Percentiles rank a stretch among this genome's conserved stretches.
phyloP scores from a whole-genome alignment of 2,329 filamentous ascomycete species.

The Stemphylium vesicarium region DNA sequence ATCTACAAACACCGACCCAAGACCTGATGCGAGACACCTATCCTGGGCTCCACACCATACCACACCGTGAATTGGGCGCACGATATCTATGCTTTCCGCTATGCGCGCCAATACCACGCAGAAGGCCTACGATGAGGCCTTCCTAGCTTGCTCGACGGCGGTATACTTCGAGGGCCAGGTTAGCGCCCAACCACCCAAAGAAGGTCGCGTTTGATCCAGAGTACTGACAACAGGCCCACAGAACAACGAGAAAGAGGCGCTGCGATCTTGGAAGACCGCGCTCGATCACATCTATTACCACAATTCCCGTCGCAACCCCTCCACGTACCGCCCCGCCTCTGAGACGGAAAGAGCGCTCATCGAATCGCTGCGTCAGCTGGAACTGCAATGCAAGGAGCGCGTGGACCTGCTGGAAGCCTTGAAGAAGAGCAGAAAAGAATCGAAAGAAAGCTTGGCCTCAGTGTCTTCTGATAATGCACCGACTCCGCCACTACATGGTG shows the following conservation, averaged over 20 bases:
- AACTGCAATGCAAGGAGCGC: conserved; percentile 90
- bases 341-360: conserved; percentile 85
- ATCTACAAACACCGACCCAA: conserved; percentile 25
- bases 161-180: conserved; percentile 96
- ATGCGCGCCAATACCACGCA: conserved; percentile 75
- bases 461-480: conserved; percentile 29
- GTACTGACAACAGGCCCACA: conserved; percentile 48
- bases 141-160: conserved; percentile 91
- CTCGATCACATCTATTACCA: conserved; percentile 89
- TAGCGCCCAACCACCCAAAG: conserved; percentile 23
- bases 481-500: conserved; percentile 30
- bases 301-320: conserved; percentile 75
- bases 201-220: not conserved
- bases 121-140: conserved; percentile 97
- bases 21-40: conserved; percentile 14
- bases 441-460: conserved; percentile 45
- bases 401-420: conserved; percentile 87
- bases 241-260: conserved; percentile 90
- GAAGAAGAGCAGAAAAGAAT: conserved; percentile 67
- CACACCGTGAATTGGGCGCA: conserved; percentile 10
- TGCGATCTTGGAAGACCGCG: conserved; percentile 87
- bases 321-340: conserved; percentile 71
- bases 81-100: conserved; percentile 13
- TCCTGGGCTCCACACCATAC: conserved; percentile 53
- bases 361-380: conserved; percentile 80